Conservation (phyloP, 208 protist species). For the Willaertia magna region DNA sequence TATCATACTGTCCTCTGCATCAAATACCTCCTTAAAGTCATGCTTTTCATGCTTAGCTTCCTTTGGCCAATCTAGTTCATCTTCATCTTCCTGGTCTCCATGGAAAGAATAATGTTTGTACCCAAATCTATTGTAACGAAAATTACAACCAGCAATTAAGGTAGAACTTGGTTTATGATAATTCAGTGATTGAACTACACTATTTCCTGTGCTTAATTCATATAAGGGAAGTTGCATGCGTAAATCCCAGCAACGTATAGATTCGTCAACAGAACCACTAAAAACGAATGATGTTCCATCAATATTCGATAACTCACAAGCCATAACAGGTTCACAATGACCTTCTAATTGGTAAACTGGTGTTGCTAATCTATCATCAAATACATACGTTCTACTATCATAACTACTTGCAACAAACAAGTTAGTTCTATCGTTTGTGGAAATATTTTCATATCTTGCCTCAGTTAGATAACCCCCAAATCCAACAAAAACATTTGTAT, state of each 20-base stretch:
- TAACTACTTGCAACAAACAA: background rate
- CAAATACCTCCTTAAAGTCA: too few species aligned
- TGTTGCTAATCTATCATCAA: background rate
- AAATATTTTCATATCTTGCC: background rate
- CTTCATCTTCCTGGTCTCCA: too few species aligned
- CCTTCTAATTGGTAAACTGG: background rate
- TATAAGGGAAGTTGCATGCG: background rate
- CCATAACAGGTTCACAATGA: background rate
- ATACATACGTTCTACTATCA: background rate
- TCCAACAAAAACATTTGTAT: too few species aligned
- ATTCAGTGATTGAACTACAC: background rate
- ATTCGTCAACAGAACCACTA: background rate
- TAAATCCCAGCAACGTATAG: background rate
- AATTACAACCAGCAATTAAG: too few species aligned
- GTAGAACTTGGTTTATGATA: background rate
- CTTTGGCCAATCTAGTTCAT: too few species aligned
- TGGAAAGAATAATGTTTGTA: too few species aligned
- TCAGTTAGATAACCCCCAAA: background rate
- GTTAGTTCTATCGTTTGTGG: too few species aligned
- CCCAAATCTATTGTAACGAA: too few species aligned
- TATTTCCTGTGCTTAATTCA: background rate
- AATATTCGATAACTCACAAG: background rate
- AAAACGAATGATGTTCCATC: background rate
- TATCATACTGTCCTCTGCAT: too few species aligned
- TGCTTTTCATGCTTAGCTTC: too few species aligned